Evolutionary conservation across 768 basidiomycete genomes (phyloP), one percentile per base, ranked within the genome.

Genomic region (Cystofilobasidium ferigula): DNA sequence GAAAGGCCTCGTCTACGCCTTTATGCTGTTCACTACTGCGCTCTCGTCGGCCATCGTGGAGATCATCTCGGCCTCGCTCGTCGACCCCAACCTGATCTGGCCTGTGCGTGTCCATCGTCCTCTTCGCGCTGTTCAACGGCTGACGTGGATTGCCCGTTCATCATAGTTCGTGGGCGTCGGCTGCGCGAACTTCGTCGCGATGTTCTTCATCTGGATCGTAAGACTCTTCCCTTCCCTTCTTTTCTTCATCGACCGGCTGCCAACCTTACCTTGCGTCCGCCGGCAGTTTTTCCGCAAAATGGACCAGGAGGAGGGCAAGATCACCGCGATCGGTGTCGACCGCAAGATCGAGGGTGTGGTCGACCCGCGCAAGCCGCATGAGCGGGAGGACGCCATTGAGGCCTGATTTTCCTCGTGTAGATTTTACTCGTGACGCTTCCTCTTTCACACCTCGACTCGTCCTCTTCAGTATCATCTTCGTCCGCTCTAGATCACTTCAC

Each of bases 21-120:
- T 70, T 30, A 60, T 69, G n/a, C 70, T 77, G 40, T 75, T 73
- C 70, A 68, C 22, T 40, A 63, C 62, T 14, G 76, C 76, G 62
- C 71, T 75, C 69, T 69, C 72, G 4, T 68, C 72, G 24, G 76
- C 76, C 43, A 65, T 77, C 61, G 66, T 65, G 24, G 70, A 72
- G 10, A 62, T 62, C 61, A 43, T 61, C 65, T 47, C 45, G 38
- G 53, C 59, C 18, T 48, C 53, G 26, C 38, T 67, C 51, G n/a
- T 20, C 10, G 75, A 77, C 68, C 76, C 76, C 22, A 72, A 75
- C 69, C 72, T 77, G 57, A 74, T 74, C 66, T 74, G 72, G 72
- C 51, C 51, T 42, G n/a, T n/a, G n/a, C n/a, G n/a, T n/a, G n/a
- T n/a, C n/a, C n/a, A 72, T 74, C 69, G 72, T 77, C 57, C 73